These are phyloP conservation scores for Cutaneotrichosporon sp. DNA, from an alignment of 1,284 basidiomycete species.

Conservation along the genomic window DNA sequence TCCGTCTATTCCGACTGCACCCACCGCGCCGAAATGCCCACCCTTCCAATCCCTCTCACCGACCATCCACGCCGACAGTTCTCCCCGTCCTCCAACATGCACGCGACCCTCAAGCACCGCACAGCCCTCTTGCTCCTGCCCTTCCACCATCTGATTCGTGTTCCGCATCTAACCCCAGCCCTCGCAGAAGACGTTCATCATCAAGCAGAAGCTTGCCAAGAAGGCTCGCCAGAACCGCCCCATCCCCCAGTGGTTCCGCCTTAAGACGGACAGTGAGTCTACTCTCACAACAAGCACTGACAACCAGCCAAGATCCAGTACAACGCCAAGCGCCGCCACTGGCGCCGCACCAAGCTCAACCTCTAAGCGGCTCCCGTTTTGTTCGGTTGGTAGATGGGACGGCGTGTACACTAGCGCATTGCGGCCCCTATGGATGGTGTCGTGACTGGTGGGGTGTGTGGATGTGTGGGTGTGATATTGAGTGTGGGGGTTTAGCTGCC, in stretches of 20 bases:
- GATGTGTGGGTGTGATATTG: neutral
- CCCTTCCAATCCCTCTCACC: neutral
- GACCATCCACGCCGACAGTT: neutral
- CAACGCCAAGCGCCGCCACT: slow-evolving; percentile 91
- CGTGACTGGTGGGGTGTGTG: neutral
- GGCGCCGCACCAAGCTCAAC: slow-evolving; percentile 93
- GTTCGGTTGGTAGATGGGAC: slow-evolving; percentile 5
- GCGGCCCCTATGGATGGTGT: slow-evolving; percentile 17
- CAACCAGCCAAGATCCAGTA: slow-evolving; percentile 59
- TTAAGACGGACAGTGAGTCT: slow-evolving; percentile 77
- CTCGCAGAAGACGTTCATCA: slow-evolving; percentile 41
- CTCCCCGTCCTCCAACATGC: neutral
- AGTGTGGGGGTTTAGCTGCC: neutral
- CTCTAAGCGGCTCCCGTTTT: slow-evolving; percentile 59
- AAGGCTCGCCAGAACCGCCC: slow-evolving; percentile 93
- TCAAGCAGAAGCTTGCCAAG: slow-evolving; percentile 91
- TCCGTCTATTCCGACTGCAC: no score
- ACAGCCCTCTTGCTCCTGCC: neutral
- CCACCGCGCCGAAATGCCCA: no score
- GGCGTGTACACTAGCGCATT: slow-evolving; percentile 15
- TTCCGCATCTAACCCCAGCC: slow-evolving; percentile 8
- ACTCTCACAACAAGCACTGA: neutral
- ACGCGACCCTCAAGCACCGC: neutral
- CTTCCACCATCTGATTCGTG: neutral
- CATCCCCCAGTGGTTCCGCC: slow-evolving; percentile 97